Evolutionary conservation across 2,329 filamentous ascomycete species (phyloP).

Genomic region (Fusarium pseudograminearum): DNA sequence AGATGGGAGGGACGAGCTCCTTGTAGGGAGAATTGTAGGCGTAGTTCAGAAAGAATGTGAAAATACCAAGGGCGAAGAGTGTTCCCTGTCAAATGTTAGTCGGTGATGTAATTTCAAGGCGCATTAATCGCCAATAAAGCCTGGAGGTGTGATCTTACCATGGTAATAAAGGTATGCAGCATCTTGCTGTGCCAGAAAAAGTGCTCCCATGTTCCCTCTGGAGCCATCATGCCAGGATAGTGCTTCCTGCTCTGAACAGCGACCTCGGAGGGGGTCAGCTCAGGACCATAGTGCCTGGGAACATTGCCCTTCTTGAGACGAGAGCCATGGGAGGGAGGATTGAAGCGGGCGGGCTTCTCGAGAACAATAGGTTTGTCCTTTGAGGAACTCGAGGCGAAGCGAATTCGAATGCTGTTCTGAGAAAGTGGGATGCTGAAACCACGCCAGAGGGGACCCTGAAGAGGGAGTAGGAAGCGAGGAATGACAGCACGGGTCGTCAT

Average conservation of each 20-base stretch:
- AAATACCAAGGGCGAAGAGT: conserved; percentile 74
- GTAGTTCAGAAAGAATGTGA: conserved; percentile 84
- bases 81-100: conserved; percentile 64
- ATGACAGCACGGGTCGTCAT: conserved; percentile 67
- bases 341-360: conserved; percentile 89
- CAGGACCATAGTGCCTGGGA: conserved; percentile 80
- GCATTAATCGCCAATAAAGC: background rate
- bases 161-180: conserved; percentile 85
- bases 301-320: conserved; percentile 68
- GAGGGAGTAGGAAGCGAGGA: conserved; percentile 76
- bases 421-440: conserved; percentile 53
- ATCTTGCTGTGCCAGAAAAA: conserved; percentile 83
- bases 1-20: conserved; percentile 79
- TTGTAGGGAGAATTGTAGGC: conserved; percentile 81
- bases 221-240: conserved; percentile 92
- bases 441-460: conserved; percentile 68
- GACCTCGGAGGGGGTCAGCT: conserved; percentile 73
- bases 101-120: background rate
- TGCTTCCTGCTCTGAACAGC: conserved; percentile 74
- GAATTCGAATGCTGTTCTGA: conserved; percentile 52
- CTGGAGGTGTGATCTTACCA: conserved; percentile 67
- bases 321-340: conserved; percentile 88
- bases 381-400: conserved; percentile 50
- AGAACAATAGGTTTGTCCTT: conserved; percentile 74
- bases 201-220: conserved; percentile 82